Conservation (phyloP, 2,329 filamentous ascomycete genomes). For the Lachnellula hyalina region DNA sequence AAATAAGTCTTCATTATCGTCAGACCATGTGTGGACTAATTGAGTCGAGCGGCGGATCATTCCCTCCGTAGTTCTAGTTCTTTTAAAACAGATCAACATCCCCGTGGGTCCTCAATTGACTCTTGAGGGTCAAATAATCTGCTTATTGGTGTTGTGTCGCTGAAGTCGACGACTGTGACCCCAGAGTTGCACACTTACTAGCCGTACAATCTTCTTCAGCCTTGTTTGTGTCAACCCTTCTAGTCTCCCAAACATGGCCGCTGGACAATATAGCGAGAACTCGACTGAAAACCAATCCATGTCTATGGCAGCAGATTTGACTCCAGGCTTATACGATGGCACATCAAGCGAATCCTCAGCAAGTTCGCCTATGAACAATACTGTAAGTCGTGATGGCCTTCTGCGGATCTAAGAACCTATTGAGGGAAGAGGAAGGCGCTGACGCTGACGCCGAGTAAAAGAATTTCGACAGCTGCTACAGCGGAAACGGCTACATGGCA, state of each 20-base stretch:
- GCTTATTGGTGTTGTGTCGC: not conserved
- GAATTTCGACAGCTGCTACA: slow-evolving; percentile 26
- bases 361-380: slow-evolving; percentile 29
- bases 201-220: not conserved
- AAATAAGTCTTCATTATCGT: slow-evolving; percentile 1
- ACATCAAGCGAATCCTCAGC: slow-evolving; percentile 31
- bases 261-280: slow-evolving; percentile 20
- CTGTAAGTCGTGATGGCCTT: slow-evolving; percentile 16
- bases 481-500: slow-evolving; percentile 21
- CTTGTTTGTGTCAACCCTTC: not conserved
- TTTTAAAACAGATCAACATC: slow-evolving; percentile 6
- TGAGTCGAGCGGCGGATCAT: not conserved
- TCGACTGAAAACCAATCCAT: slow-evolving; percentile 19
- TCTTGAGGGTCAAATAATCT: not conserved
- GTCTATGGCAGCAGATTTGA: slow-evolving; percentile 22
- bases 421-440: slow-evolving; percentile 1
- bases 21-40: slow-evolving; percentile 10
- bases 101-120: not conserved
- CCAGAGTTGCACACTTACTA: not conserved
- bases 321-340: slow-evolving; percentile 25
- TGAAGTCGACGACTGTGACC: not conserved
- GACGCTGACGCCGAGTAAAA: slow-evolving; percentile 9
- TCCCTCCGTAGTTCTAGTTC: slow-evolving; percentile 3
- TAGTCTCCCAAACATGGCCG: slow-evolving; percentile 16
- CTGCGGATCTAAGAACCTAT: not conserved